Evolutionary conservation across 202 grass and related monocot species (phyloP).

Genomic region (Digitaria exilis): DNA sequence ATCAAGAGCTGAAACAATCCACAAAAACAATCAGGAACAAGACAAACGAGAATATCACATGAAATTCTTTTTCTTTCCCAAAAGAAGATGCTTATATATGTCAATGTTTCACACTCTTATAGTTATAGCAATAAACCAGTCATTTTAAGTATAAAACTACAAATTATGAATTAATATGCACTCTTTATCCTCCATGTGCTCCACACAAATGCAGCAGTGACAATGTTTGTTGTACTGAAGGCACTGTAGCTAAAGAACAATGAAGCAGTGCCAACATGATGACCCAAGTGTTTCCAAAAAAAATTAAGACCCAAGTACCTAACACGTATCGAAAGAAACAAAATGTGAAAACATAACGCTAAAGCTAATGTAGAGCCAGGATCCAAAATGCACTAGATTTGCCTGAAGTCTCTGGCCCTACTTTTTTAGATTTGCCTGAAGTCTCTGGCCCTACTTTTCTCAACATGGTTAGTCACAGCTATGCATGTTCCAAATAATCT

Average conservation of each 20-base stretch:
- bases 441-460: background rate
- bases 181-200: background rate
- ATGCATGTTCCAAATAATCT: background rate
- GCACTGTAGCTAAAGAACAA: conserved; percentile 20
- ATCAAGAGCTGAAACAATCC: conserved; percentile 17
- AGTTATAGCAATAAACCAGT: background rate
- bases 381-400: background rate
- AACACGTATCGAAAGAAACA: no score
- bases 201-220: background rate
- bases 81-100: conserved; percentile 23
- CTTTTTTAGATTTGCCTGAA: no score
- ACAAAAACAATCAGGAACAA: conserved; percentile 11
- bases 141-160: conserved; percentile 23
- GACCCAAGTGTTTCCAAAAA: no score
- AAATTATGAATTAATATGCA: background rate
- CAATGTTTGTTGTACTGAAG: background rate
- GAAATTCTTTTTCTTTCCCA: background rate
- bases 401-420: no score
- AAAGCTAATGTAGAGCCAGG: background rate
- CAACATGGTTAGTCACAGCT: conserved; percentile 9
- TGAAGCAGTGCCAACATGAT: no score
- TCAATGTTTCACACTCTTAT: background rate
- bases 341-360: background rate
- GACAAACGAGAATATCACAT: conserved; percentile 1
- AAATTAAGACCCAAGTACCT: no score